Conservation (phyloP, 108 stramenopile genomes). For the Cyclotella atomus region DNA sequence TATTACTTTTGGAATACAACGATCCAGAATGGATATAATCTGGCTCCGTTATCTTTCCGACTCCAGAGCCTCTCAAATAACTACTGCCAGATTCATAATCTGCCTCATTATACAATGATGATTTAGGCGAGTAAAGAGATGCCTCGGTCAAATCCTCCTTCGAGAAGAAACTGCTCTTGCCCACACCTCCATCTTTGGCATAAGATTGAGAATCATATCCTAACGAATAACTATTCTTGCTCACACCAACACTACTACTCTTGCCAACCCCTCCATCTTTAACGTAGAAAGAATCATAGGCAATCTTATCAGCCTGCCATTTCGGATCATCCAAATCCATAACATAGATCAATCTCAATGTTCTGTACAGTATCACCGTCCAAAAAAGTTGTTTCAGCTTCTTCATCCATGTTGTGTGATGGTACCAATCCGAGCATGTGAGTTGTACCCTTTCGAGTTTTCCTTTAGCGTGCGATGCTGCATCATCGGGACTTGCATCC, state of each 20-base stretch:
- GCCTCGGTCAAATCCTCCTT: background rate
- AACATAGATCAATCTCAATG: slow-evolving; percentile 9
- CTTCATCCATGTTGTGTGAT: background rate
- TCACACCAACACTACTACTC: no score
- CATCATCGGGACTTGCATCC: background rate
- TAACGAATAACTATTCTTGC: no score
- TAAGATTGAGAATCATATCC: no score
- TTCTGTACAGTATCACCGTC: background rate
- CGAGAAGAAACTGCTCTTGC: slow-evolving; percentile 9
- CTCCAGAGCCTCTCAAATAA: background rate
- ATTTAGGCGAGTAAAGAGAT: background rate
- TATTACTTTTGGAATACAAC: no score
- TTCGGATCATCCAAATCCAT: slow-evolving; percentile 12
- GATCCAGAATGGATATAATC: no score
- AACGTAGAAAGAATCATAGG: background rate
- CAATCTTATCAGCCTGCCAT: background rate
- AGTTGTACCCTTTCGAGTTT: background rate
- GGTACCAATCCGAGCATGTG: background rate
- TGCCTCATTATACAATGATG: background rate
- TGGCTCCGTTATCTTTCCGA: no score
- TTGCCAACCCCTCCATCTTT: no score
- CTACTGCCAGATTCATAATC: background rate
- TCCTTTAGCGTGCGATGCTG: background rate
- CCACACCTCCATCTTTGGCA: no score
- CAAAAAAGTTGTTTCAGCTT: slow-evolving; percentile 16